phyloP scores from a whole-genome alignment of 257 asterid species.

The Nemophila menziesii region DNA sequence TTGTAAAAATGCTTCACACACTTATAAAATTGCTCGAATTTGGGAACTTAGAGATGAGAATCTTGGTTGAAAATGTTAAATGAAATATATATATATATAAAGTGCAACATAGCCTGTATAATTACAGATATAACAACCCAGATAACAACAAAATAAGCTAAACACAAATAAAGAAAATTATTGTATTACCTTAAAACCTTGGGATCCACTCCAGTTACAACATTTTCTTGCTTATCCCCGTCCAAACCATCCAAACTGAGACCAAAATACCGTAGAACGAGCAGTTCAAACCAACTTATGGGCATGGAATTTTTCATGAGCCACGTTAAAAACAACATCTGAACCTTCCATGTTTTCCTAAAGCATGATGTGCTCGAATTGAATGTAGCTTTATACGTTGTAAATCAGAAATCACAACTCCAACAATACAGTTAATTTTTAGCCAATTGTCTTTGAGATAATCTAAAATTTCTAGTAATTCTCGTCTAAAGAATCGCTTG shows the following conservation, averaged over 20 bases:
- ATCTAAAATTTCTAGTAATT: conserved; percentile 76
- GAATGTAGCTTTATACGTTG: conserved; percentile 74
- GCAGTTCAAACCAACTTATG: conserved; percentile 94
- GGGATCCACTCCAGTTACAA: conserved; percentile 69
- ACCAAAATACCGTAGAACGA: conserved; percentile 60
- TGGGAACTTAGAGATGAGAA: too few relatives aligned
- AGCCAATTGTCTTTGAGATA: conserved; percentile 94
- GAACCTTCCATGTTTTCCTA: conserved; percentile 77
- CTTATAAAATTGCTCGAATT: too few relatives aligned
- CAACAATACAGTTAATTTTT: conserved; percentile 97
- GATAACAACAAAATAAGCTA: not conserved
- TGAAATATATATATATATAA: conserved; percentile 73
- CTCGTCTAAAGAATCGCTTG: conserved; percentile 85
- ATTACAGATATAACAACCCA: conserved; percentile 13
- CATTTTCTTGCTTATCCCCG: conserved; percentile 49
- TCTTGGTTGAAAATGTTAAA: too few relatives aligned
- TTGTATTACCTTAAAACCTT: conserved; percentile 61
- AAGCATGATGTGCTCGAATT: conserved; percentile 79
- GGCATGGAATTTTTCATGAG: conserved; percentile 75
- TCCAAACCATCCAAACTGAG: conserved; percentile 49
- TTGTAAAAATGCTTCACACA: too few relatives aligned
- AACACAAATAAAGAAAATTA: not conserved
- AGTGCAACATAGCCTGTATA: conserved; percentile 87
- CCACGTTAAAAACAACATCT: conserved; percentile 64
- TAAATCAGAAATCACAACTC: conserved; percentile 86